A percentile compares a stretch with the other conserved stretches of the same genome.
Evolutionary conservation across 225 moss, liverwort and hornwort genomes (phyloP).

Genomic region (Polytrichum commune): DNA sequence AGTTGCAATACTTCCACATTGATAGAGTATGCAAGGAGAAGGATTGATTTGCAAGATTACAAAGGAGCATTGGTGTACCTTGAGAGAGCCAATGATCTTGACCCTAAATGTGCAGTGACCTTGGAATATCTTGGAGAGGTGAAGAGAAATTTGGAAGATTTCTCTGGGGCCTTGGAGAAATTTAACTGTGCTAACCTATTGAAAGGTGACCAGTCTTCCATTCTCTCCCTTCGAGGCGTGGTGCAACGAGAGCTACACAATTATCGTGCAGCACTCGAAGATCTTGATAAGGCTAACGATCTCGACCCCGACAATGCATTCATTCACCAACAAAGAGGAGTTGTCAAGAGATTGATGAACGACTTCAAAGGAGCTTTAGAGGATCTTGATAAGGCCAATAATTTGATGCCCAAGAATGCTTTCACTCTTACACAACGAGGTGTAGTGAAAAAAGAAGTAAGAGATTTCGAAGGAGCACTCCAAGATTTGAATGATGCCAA

Average conservation of each 20-base stretch:
- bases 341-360: neutral
- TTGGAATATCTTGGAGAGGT: neutral
- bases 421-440: conserved; percentile 5
- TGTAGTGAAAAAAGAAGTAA: conserved; percentile 13
- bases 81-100: neutral
- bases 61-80: neutral
- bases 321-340: neutral
- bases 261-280: neutral
- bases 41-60: neutral
- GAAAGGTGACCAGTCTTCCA: neutral
- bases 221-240: neutral
- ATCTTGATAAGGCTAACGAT: neutral
- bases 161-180: neutral
- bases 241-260: neutral
- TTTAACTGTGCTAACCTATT: neutral
- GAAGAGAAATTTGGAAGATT: neutral
- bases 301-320: neutral
- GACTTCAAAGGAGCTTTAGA: neutral
- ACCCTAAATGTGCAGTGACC: neutral
- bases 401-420: neutral
- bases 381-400: conserved; percentile 4
- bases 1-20: neutral
- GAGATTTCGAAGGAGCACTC: conserved; percentile 3
- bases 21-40: neutral
- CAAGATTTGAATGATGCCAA: conserved; percentile 12